phyloP scores from a whole-genome alignment of 2,329 filamentous ascomycete species.

The Coniochaeta ligniaria region DNA sequence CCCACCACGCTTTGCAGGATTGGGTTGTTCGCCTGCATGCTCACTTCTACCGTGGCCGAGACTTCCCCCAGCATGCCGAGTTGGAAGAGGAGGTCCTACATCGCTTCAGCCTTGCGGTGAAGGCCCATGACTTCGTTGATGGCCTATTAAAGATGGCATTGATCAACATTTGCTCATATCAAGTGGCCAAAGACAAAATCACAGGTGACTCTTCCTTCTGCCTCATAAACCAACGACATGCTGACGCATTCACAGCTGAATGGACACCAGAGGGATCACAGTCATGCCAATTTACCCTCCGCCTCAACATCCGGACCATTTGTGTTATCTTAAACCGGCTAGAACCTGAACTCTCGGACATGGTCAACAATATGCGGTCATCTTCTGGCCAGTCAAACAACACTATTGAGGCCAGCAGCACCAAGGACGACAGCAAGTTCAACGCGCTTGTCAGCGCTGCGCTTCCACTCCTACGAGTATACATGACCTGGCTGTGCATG shows the following conservation, averaged over 20 bases:
- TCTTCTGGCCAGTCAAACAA: slow-evolving; percentile 28
- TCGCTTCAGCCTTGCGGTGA: slow-evolving; percentile 66
- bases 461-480: slow-evolving; percentile 46
- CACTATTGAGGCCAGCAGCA: slow-evolving; percentile 23
- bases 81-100: slow-evolving; percentile 80
- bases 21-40: slow-evolving; percentile 88
- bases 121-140: slow-evolving; percentile 56
- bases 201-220: slow-evolving; percentile 31
- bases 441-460: slow-evolving; percentile 31
- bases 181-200: slow-evolving; percentile 57
- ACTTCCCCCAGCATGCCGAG: slow-evolving; percentile 69
- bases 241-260: slow-evolving; percentile 22
- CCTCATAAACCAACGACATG: slow-evolving; percentile 5
- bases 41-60: slow-evolving; percentile 70
- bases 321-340: slow-evolving; percentile 64
- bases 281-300: slow-evolving; percentile 59
- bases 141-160: slow-evolving; percentile 69
- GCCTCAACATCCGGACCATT: slow-evolving; percentile 73
- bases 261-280: slow-evolving; percentile 35
- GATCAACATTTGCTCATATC: slow-evolving; percentile 80
- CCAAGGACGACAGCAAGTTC: slow-evolving; percentile 19
- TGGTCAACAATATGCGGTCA: slow-evolving; percentile 26
- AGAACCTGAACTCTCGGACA: slow-evolving; percentile 59
- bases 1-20: slow-evolving; percentile 38
- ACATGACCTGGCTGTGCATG: slow-evolving; percentile 45